Evolutionary conservation across 352 stramenopile genomes (phyloP).

Genomic region (Plasmopara muralis): DNA sequence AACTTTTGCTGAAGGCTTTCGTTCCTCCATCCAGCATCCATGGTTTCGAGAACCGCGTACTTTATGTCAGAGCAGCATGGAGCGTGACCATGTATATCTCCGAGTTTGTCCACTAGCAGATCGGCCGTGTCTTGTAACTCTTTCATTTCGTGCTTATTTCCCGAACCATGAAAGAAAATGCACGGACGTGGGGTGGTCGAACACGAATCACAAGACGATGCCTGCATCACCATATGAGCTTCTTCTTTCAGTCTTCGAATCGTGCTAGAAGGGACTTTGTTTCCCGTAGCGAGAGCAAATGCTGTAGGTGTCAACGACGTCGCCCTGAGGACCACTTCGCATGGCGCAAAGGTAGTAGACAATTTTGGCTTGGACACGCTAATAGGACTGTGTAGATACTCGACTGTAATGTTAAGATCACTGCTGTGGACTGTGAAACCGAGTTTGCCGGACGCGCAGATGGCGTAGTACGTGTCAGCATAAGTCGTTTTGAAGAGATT

Average conservation of each 20-base stretch:
- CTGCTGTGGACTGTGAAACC: constrained; percentile 29
- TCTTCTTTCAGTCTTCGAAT: background rate
- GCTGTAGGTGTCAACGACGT: constrained; percentile 13
- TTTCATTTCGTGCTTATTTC: constrained; percentile 7
- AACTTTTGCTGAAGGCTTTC: constrained; percentile 11
- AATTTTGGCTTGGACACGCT: constrained; percentile 7
- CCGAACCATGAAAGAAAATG: constrained; percentile 18
- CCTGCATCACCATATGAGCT: background rate
- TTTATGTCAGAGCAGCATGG: constrained; percentile 14
- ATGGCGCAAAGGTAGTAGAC: constrained; percentile 3
- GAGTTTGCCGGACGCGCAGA: constrained; percentile 20
- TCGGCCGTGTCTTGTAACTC: constrained; percentile 8
- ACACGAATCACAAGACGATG: background rate
- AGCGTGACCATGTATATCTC: constrained; percentile 12
- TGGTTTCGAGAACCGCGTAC: constrained; percentile 16
- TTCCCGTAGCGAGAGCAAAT: constrained; percentile 10
- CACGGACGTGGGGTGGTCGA: constrained; percentile 13
- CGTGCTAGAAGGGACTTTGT: background rate
- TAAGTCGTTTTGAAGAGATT: constrained; percentile 34
- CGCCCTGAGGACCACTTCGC: constrained; percentile 3
- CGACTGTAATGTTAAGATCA: constrained; percentile 26
- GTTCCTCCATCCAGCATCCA: constrained; percentile 10
- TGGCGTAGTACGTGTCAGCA: constrained; percentile 16
- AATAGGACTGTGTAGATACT: constrained; percentile 17
- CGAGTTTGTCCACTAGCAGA: constrained; percentile 8